phyloP scores from a whole-genome alignment of 768 basidiomycete genomes.

The Agrocybe praecox region DNA sequence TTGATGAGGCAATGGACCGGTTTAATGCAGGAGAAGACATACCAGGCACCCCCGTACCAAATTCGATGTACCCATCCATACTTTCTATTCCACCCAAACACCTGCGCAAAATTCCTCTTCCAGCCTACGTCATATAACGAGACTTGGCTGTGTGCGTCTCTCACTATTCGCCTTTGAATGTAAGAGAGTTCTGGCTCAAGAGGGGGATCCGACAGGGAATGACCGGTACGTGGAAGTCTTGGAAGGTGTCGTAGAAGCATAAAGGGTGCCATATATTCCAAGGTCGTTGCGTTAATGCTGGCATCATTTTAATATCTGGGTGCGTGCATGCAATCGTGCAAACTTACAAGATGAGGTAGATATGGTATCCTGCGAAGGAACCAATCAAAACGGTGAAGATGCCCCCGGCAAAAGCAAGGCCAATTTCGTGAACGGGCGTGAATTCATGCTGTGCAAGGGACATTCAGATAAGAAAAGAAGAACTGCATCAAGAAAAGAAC shows the following conservation, averaged over 20 bases:
- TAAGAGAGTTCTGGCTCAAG: slow-evolving; percentile 72
- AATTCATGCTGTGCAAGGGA: slow-evolving; percentile 48
- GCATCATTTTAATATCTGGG: neutral
- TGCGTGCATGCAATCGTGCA: neutral
- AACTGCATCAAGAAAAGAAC: slow-evolving; percentile 20
- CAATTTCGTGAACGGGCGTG: slow-evolving; percentile 73
- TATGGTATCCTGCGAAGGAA: slow-evolving; percentile 74
- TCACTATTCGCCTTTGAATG: slow-evolving; percentile 65
- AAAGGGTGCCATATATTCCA: slow-evolving; percentile 78
- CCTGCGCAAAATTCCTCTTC: slow-evolving; percentile 69
- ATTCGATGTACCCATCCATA: slow-evolving; percentile 57
- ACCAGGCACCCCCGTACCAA: slow-evolving; percentile 68
- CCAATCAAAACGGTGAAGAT: slow-evolving; percentile 70
- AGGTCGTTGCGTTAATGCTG: slow-evolving; percentile 86
- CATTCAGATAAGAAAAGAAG: neutral
- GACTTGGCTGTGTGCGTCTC: slow-evolving; percentile 60
- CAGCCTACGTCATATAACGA: slow-evolving; percentile 76
- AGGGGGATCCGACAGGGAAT: slow-evolving; percentile 66
- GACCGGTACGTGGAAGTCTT: slow-evolving; percentile 51
- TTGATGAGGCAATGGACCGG: neutral
- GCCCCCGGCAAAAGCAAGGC: slow-evolving; percentile 59
- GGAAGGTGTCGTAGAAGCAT: slow-evolving; percentile 73
- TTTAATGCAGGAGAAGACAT: slow-evolving; percentile 26
- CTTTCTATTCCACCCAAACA: slow-evolving; percentile 59
- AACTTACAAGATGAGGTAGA: slow-evolving; percentile 74